These are phyloP conservation scores for Hemileia vastatrix DNA, from an alignment of 1,284 basidiomycete genomes.

Conservation along the genomic window DNA sequence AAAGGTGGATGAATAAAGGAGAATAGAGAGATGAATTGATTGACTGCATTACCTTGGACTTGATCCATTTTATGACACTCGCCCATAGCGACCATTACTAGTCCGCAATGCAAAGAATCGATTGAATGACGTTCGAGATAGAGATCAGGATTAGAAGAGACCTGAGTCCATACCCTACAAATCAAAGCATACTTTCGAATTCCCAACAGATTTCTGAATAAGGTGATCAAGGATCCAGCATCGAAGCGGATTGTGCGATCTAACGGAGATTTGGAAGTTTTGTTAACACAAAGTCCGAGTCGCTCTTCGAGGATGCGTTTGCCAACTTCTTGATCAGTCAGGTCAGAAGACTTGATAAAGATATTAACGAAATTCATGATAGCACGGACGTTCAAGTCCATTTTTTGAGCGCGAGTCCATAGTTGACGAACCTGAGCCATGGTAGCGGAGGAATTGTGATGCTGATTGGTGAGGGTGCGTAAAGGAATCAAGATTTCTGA, in stretches of 20 bases:
- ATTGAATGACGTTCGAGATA: slow-evolving; percentile 22
- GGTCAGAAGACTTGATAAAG: slow-evolving; percentile 7
- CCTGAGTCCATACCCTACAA: slow-evolving; percentile 25
- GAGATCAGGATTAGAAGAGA: slow-evolving; percentile 24
- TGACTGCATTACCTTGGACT: slow-evolving; percentile 25
- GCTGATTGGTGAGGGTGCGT: not conserved
- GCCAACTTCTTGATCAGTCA: not conserved
- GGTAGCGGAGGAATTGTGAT: not conserved
- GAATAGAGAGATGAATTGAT: too few species aligned
- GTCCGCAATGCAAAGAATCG: slow-evolving; percentile 26
- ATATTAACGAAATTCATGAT: slow-evolving; percentile 6
- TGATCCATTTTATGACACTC: slow-evolving; percentile 18
- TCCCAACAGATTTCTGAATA: slow-evolving; percentile 22
- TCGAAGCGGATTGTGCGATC: slow-evolving; percentile 19
- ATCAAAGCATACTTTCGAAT: slow-evolving; percentile 25
- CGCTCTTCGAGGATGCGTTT: not conserved
- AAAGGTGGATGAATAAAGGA: not conserved
- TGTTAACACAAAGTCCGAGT: slow-evolving; percentile 13
- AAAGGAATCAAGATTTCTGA: not conserved
- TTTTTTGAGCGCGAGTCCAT: not conserved
- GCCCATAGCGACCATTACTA: slow-evolving; percentile 27
- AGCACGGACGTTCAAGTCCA: slow-evolving; percentile 1
- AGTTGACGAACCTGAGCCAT: not conserved
- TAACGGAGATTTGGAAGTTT: slow-evolving; percentile 9
- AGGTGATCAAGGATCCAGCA: slow-evolving; percentile 17